A percentile compares a stretch with the other conserved stretches of the same genome.
phyloP scores from a whole-genome alignment of 2,329 filamentous ascomycete species.

The Penicillium frequentans region DNA sequence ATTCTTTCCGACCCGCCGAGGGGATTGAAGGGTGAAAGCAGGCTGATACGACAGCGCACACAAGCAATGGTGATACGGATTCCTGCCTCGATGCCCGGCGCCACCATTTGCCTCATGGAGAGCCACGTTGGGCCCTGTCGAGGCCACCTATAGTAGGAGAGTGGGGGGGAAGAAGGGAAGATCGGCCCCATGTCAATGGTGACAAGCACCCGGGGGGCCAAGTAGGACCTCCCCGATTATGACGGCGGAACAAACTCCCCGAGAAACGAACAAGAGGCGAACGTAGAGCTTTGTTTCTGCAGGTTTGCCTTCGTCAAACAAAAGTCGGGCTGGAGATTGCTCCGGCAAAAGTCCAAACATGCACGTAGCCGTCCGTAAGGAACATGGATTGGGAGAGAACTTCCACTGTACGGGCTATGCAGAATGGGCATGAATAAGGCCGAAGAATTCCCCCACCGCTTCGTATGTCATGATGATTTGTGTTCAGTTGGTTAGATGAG shows the following conservation, averaged over 20 bases:
- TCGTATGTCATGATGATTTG: background rate
- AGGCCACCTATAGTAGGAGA: slow-evolving; percentile 21
- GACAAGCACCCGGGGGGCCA: slow-evolving; percentile 12
- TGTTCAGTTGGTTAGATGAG: slow-evolving; percentile 5
- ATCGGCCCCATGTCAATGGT: slow-evolving; percentile 5
- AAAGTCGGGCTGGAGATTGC: slow-evolving; percentile 23
- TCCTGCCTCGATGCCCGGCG: slow-evolving; percentile 21
- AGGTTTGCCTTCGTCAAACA: slow-evolving; percentile 27
- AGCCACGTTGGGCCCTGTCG: slow-evolving; percentile 23
- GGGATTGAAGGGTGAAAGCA: slow-evolving; percentile 15
- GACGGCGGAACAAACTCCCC: slow-evolving; percentile 12
- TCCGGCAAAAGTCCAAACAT: slow-evolving; percentile 23
- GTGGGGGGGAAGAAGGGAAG: background rate
- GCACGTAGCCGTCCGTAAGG: slow-evolving; percentile 26
- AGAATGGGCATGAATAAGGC: slow-evolving; percentile 11
- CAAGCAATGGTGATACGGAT: slow-evolving; percentile 26
- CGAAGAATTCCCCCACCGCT: slow-evolving; percentile 11
- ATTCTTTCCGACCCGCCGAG: slow-evolving; percentile 23
- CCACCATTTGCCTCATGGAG: slow-evolving; percentile 23
- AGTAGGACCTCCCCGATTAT: slow-evolving; percentile 19
- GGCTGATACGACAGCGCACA: slow-evolving; percentile 26
- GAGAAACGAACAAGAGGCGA: slow-evolving; percentile 5
- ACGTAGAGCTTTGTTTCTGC: slow-evolving; percentile 23
- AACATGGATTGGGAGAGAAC: slow-evolving; percentile 21
- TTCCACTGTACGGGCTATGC: slow-evolving; percentile 5